Evolutionary conservation across 2,329 filamentous ascomycete species (phyloP).

Genomic region (Zopfia rhizophila): DNA sequence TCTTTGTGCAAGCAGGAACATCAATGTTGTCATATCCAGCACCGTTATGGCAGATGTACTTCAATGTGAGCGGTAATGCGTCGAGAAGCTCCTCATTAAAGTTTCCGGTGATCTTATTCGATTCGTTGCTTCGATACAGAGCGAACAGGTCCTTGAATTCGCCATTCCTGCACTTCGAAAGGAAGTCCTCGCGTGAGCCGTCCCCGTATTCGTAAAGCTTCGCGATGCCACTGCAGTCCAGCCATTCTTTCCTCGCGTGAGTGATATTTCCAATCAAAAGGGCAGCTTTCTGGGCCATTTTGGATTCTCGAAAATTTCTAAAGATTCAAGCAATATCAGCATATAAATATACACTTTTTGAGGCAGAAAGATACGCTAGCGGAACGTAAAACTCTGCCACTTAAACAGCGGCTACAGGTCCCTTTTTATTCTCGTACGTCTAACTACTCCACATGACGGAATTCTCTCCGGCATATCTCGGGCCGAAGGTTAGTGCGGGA

Average conservation of each 20-base stretch:
- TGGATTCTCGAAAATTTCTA: too few species aligned
- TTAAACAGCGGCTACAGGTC: constrained; percentile 28
- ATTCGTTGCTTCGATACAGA: constrained; percentile 69
- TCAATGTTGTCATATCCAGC: constrained; percentile 72
- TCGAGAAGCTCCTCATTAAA: constrained; percentile 58
- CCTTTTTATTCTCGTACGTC: constrained; percentile 26
- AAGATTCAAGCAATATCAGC: too few species aligned
- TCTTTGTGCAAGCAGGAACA: constrained; percentile 62
- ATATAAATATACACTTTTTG: too few species aligned
- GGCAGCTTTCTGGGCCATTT: constrained; percentile 49
- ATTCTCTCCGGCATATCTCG: constrained; percentile 31
- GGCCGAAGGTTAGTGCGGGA: constrained; percentile 24
- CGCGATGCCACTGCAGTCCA: constrained; percentile 46
- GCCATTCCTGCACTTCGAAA: constrained; percentile 64
- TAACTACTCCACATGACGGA: constrained; percentile 22
- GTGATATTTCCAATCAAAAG: constrained; percentile 59
- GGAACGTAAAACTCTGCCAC: too few species aligned
- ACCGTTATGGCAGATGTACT: constrained; percentile 60
- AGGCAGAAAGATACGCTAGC: too few species aligned
- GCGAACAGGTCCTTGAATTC: constrained; percentile 65
- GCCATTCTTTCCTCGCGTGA: constrained; percentile 60
- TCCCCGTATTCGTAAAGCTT: constrained; percentile 62
- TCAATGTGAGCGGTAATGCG: constrained; percentile 54
- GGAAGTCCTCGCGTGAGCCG: constrained; percentile 66
- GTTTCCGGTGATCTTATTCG: constrained; percentile 60